Percentiles rank a stretch among this genome's conserved stretches.
These are phyloP conservation scores for Pythium sp. DNA, from an alignment of 352 stramenopile genomes.

Conservation along the genomic window DNA sequence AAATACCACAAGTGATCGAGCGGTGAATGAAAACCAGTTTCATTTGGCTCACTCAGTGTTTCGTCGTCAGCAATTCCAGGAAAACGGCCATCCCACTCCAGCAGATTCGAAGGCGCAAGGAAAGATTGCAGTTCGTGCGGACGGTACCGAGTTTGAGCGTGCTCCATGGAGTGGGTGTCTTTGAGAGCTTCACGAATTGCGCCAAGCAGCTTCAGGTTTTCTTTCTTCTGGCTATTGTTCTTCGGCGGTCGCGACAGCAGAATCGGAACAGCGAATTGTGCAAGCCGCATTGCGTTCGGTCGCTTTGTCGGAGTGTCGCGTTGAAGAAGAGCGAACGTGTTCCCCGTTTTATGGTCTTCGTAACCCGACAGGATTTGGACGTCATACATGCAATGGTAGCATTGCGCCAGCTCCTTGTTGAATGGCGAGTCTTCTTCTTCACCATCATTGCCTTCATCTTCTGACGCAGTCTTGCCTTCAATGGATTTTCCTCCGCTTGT, in stretches of 20 bases:
- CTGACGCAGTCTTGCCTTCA: constrained; percentile 6
- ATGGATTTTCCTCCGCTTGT: constrained; percentile 10
- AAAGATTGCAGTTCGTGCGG: constrained; percentile 25
- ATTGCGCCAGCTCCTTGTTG: constrained; percentile 56
- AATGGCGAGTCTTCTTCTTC: constrained; percentile 30
- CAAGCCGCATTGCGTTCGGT: constrained; percentile 28
- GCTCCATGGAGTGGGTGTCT: constrained; percentile 13
- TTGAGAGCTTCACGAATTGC: constrained; percentile 47
- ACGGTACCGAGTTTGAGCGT: not conserved
- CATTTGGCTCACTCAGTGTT: not conserved
- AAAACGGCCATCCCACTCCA: constrained; percentile 27
- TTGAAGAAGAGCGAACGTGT: constrained; percentile 31
- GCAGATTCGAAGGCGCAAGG: constrained; percentile 32
- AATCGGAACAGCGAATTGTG: constrained; percentile 58
- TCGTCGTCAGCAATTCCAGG: not conserved
- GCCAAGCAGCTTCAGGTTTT: constrained; percentile 62
- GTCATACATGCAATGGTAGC: constrained; percentile 74
- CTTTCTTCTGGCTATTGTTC: constrained; percentile 74
- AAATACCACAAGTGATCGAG: constrained; percentile 72
- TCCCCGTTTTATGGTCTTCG: constrained; percentile 58
- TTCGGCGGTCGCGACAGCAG: constrained; percentile 50
- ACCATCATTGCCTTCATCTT: not conserved
- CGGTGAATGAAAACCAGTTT: not conserved
- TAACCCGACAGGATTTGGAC: constrained; percentile 55
- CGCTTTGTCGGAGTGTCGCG: constrained; percentile 17